Base-by-base conservation (phyloP, 2,329 filamentous ascomycete genomes). In the Aspergillus sp. region DNA sequence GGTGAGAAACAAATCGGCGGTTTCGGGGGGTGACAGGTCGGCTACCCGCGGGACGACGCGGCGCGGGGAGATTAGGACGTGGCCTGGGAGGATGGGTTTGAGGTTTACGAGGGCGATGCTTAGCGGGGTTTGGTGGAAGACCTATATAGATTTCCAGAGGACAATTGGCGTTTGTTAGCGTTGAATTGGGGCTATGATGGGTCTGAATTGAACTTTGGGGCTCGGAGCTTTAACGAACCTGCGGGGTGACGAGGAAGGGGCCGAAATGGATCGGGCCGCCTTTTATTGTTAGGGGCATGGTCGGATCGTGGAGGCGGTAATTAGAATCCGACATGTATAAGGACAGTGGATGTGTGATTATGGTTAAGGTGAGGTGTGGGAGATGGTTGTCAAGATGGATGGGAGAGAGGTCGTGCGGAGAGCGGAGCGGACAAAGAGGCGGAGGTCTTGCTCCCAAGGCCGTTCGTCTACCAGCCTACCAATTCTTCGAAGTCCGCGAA, bases 31-130 rank as follows among this genome's bases (percentile, higher is more conserved):
- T 0, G 85, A 85, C 48, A 97, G 84, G 71, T 96, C 89, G 51
- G 86, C 85, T 55, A 98, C 83, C 49, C 91, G 89, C 48, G 82
- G 84, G 64, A 92, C 88, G 26, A 80, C 76, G 34, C 81, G 81
- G 18, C 85, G 83, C 0, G 95, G 91, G 64, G 90, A 96, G 60
- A 99, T 85, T 32, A 99, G 89, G 60, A 98, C 88, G 78, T 99
- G 95, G 56, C 95, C 95, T 0, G 93, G 92, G 2, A 97, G 83
- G 38, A 99, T 85, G 22, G 95, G 95, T 77, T 96, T 97, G 72
- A 98, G 85, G 78, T 99, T 99, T 57, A 98, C 93, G 61, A 98
- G 82, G 53, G 91, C 92, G 78, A 92, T 97, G 65, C 88, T 90
- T 67, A 89, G 82, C 0, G 84, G 81, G 1, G 93, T 96, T 63